These are phyloP conservation scores for Pythium rishiriense DNA, from an alignment of 352 stramenopile genomes.

Conservation along the genomic window DNA sequence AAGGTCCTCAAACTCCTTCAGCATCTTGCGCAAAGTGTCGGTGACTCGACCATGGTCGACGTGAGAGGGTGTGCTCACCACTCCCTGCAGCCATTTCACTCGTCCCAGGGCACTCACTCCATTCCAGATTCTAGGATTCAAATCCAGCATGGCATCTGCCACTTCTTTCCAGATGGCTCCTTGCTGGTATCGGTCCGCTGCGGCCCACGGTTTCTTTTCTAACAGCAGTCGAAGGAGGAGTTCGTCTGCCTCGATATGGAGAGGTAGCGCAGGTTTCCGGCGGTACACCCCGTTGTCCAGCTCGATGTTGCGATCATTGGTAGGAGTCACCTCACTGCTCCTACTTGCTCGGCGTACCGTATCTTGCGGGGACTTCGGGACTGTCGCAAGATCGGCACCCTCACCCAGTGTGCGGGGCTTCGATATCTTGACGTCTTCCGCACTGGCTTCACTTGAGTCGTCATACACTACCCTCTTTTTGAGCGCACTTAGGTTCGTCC, in stretches of 20 bases:
- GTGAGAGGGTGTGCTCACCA: slow-evolving; percentile 12
- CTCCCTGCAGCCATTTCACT: neutral
- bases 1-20: neutral
- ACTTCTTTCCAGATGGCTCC: neutral
- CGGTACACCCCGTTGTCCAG: neutral
- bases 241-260: slow-evolving; percentile 14
- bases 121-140: slow-evolving; percentile 6
- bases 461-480: slow-evolving; percentile 5
- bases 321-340: neutral
- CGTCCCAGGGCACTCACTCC: neutral
- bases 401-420: slow-evolving; percentile 5
- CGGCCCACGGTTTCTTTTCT: slow-evolving; percentile 10
- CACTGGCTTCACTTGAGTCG: slow-evolving; percentile 9
- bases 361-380: neutral
- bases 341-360: neutral
- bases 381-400: neutral
- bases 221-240: neutral
- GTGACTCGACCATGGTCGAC: neutral
- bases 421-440: neutral
- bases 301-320: neutral
- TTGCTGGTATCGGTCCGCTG: neutral
- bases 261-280: neutral
- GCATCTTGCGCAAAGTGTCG: neutral
- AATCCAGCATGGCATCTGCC: neutral
- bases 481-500: slow-evolving; percentile 5